Evolutionary conservation across 2,329 filamentous ascomycete genomes (phyloP).

Genomic region (Colletotrichum neosansevieriae): DNA sequence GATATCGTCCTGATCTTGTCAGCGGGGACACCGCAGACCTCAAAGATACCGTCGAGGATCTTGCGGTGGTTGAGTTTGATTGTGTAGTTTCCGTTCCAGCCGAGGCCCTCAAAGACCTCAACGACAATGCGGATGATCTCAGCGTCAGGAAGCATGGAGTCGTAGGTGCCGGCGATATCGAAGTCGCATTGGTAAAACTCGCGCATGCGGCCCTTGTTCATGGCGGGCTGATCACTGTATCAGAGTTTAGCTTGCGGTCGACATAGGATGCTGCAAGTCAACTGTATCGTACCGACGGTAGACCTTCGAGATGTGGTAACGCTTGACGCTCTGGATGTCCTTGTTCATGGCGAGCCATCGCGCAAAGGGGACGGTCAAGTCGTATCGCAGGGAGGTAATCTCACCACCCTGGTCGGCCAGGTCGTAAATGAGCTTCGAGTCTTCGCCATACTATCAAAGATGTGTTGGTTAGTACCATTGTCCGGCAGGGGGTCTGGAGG

Average conservation of each 20-base stretch:
- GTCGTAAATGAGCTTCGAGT: slow-evolving; percentile 75
- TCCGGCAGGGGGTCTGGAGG: not conserved
- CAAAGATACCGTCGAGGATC: slow-evolving; percentile 92
- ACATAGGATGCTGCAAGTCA: not conserved
- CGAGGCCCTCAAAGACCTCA: slow-evolving; percentile 86
- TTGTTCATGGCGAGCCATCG: slow-evolving; percentile 94
- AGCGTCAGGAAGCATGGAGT: slow-evolving; percentile 91
- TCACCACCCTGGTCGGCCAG: slow-evolving; percentile 90
- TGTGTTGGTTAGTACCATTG: slow-evolving; percentile 8
- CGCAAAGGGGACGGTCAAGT: slow-evolving; percentile 90
- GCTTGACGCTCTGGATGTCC: slow-evolving; percentile 84
- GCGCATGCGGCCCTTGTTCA: slow-evolving; percentile 92
- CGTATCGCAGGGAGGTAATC: slow-evolving; percentile 81
- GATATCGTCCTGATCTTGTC: slow-evolving; percentile 92
- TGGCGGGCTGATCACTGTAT: slow-evolving; percentile 77
- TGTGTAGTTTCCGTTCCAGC: slow-evolving; percentile 79
- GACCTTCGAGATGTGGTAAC: slow-evolving; percentile 96
- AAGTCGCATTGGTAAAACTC: slow-evolving; percentile 99
- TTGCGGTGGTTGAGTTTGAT: slow-evolving; percentile 97
- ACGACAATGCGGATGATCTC: slow-evolving; percentile 87
- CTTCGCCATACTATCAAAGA: slow-evolving; percentile 69
- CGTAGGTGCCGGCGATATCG: slow-evolving; percentile 89
- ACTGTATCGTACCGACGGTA: slow-evolving; percentile 50
- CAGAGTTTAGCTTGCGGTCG: slow-evolving; percentile 48
- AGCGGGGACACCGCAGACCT: slow-evolving; percentile 87